Evolutionary conservation across 2,329 filamentous ascomycete genomes (phyloP).

Genomic region (Grosmannia serpens): DNA sequence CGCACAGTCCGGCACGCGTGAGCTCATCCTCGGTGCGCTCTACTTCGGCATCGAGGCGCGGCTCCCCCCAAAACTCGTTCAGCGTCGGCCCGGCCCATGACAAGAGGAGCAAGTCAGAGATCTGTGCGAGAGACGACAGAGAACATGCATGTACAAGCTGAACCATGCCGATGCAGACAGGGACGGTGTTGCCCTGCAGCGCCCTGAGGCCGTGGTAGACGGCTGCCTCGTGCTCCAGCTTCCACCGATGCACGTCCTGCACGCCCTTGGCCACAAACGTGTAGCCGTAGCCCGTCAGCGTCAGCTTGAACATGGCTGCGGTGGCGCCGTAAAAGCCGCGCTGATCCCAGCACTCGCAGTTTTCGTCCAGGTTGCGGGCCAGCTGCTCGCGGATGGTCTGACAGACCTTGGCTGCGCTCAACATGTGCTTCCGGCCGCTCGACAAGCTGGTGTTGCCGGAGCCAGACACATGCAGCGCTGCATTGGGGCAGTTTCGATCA

Average conservation of each 20-base stretch:
- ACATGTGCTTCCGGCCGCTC: too few relatives aligned
- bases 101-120: too few relatives aligned
- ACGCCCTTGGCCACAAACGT: slow-evolving; percentile 10
- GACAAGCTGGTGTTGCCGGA: too few relatives aligned
- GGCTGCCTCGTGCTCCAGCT: too few relatives aligned
- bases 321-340: slow-evolving; percentile 1
- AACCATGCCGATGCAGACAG: slow-evolving; percentile 9
- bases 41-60: neutral
- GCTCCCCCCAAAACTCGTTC: neutral
- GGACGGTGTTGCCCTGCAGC: slow-evolving; percentile 8
- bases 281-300: slow-evolving; percentile 6
- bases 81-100: slow-evolving; percentile 1
- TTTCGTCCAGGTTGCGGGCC: neutral
- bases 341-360: neutral
- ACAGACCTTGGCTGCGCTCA: too few relatives aligned
- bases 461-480: neutral
- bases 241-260: neutral
- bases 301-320: slow-evolving; percentile 8
- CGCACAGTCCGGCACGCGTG: neutral
- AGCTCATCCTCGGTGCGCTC: neutral
- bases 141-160: slow-evolving; percentile 1
- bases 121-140: too few relatives aligned
- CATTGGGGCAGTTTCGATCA: neutral
- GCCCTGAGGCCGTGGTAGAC: slow-evolving; percentile 3
- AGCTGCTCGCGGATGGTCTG: neutral